Conservation (phyloP, 331 rosid species). For the Ulmus americana region DNA sequence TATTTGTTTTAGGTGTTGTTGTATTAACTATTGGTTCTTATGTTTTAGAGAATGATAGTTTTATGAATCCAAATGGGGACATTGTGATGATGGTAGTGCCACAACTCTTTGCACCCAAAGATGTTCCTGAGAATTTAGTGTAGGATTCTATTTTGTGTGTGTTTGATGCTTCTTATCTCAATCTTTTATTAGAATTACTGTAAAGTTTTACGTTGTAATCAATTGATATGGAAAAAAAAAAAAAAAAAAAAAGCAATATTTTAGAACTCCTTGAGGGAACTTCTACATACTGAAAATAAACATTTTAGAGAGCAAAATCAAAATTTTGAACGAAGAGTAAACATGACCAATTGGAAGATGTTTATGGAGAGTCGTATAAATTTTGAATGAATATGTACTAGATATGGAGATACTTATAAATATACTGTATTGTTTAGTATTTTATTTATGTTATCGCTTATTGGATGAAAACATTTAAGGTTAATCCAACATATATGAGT, state of each 20-base stretch:
- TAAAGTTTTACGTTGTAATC: not conserved
- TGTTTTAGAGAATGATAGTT: conserved; percentile 46
- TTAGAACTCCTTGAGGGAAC: not conserved
- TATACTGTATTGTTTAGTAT: too few species aligned
- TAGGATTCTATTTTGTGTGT: conserved; percentile 28
- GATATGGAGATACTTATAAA: too few species aligned
- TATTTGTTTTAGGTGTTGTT: not conserved
- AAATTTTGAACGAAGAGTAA: not conserved
- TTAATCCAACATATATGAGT: too few species aligned
- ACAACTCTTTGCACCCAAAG: conserved; percentile 63
- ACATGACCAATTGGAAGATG: not conserved
- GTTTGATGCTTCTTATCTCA: not conserved
- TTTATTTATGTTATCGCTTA: too few species aligned
- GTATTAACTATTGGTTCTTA: not conserved
- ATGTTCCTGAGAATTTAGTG: conserved; percentile 73
- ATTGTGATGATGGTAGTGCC: conserved; percentile 77
- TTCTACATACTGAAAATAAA: not conserved
- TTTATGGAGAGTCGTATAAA: not conserved
- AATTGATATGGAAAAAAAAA: not conserved
- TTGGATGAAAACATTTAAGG: too few species aligned
- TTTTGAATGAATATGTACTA: too few species aligned
- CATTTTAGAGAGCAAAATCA: not conserved
- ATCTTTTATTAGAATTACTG: not conserved
- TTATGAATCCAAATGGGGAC: conserved; percentile 57
- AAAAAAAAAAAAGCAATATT: not conserved